Percentiles rank a stretch among this genome's conserved stretches.
Evolutionary conservation across 306 rosid species (phyloP).

Genomic region (Pterocarpus santalinus): DNA sequence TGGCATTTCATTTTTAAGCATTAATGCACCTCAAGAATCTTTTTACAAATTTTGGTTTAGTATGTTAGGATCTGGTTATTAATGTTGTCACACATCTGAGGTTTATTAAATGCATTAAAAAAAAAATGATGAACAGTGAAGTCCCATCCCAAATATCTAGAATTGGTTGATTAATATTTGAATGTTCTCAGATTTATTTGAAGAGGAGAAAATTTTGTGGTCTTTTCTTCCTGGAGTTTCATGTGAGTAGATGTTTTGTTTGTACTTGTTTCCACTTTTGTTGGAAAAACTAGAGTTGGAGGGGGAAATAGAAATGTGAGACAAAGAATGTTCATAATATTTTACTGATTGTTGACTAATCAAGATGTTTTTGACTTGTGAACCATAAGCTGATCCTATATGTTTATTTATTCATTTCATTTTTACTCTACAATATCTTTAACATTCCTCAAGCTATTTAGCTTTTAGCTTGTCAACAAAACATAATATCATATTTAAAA

Average conservation of each 20-base stretch:
- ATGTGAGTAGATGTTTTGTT: not conserved
- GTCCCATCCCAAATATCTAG: conserved; percentile 3
- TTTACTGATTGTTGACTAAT: not conserved
- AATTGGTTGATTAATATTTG: conserved; percentile 30
- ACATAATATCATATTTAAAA: not conserved
- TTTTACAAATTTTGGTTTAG: not conserved
- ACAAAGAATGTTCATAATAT: not conserved
- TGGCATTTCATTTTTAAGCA: conserved; percentile 1
- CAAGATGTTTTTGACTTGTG: not conserved
- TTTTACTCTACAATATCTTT: not conserved
- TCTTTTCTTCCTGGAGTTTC: conserved; percentile 16
- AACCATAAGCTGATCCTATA: not conserved
- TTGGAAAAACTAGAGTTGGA: not conserved
- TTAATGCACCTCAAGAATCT: not conserved
- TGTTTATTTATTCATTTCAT: not conserved
- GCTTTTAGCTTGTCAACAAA: conserved; percentile 1
- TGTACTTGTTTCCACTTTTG: conserved; percentile 25
- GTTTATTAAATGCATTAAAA: not conserved
- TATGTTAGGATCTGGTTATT: conserved; percentile 27
- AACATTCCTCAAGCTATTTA: not conserved
- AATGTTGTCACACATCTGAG: conserved; percentile 4
- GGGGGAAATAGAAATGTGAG: not conserved
- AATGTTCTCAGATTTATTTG: conserved; percentile 4
- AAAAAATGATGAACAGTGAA: conserved; percentile 5
- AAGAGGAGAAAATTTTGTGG: not conserved